Evolutionary conservation across 2,329 filamentous ascomycete species (phyloP), one percentile per base, ranked within the genome.

Genomic region (Apiospora marii): DNA sequence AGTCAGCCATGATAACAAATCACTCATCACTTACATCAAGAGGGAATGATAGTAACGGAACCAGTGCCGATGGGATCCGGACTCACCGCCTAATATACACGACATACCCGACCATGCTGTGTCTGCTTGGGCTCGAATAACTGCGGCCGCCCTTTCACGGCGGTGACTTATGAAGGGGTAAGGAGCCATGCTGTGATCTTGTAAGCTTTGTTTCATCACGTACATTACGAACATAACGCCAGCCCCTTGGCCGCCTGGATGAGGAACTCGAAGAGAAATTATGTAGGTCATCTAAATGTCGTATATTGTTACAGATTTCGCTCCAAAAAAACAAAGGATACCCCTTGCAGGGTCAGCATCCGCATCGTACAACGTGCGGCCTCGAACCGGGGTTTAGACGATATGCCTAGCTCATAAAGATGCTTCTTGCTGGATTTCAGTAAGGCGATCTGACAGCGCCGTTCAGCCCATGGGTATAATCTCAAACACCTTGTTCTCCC

Each of bases 391-490:
- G 34, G 10, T 64, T 41, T 64, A 64, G 34, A n/a, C 58, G 34
- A 41, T 41, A 22, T 41, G 58, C 58, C 58, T 64, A n/a, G 34
- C 30, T 24, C 22, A 14, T 34, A 41, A 64, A 64, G 34, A 64
- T 64, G 58, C 34, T 22, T 64, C 34, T 64, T n/a, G 58, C 58
- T n/a, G 58, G 12, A 64, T 64, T 41, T 12, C 34, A 37, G 30
- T 64, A 64, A 64, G 58, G 58, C 58, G 22, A 64, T 41, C 58
- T 64, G 58, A 64, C 58, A 64, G 34, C 34, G 58, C 58, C 19
- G 58, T n/a, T 41, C 58, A 41, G 67, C 44, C 67, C 44, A 34
- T 46, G 67, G 67, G 67, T 69, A 69, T 69, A 69, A 70, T 41
- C 30, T 70, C 68, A 70, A 41, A 30, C 68, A 43, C 30, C 48